Evolutionary conservation across 768 basidiomycete species (phyloP).

Genomic region (Mycena belliarum): DNA sequence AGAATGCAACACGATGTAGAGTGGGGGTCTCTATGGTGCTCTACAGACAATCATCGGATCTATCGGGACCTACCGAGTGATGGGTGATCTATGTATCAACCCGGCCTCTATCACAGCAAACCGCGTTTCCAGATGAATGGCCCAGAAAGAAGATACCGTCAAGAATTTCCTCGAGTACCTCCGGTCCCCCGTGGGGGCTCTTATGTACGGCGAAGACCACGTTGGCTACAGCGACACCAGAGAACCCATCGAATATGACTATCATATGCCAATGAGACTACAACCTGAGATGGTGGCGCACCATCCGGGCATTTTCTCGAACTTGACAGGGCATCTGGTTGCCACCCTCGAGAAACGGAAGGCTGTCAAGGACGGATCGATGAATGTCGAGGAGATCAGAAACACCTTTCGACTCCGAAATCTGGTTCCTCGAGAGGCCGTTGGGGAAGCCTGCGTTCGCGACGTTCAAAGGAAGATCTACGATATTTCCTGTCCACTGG

Average conservation of each 20-base stretch:
- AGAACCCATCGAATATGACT: slow-evolving; percentile 3
- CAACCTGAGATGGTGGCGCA: neutral
- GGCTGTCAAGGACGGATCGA: neutral
- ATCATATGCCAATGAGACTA: slow-evolving; percentile 9
- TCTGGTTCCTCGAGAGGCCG: neutral
- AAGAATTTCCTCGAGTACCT: neutral
- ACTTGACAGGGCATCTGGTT: neutral
- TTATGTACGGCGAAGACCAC: neutral
- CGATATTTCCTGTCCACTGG: neutral
- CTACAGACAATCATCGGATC: no score
- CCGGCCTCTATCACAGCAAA: no score
- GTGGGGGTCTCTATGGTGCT: no score
- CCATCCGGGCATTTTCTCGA: neutral
- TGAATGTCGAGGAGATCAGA: neutral
- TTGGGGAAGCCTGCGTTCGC: neutral
- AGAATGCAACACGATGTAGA: no score
- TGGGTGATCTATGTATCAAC: no score
- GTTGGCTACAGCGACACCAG: neutral
- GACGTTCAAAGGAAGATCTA: neutral
- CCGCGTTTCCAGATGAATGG: no score
- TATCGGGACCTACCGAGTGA: no score
- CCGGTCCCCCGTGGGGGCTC: neutral
- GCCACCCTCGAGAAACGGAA: neutral
- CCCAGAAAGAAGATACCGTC: no score
- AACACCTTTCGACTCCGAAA: neutral